phyloP scores from a whole-genome alignment of 306 rosid genomes.

The Fragaria vesca region DNA sequence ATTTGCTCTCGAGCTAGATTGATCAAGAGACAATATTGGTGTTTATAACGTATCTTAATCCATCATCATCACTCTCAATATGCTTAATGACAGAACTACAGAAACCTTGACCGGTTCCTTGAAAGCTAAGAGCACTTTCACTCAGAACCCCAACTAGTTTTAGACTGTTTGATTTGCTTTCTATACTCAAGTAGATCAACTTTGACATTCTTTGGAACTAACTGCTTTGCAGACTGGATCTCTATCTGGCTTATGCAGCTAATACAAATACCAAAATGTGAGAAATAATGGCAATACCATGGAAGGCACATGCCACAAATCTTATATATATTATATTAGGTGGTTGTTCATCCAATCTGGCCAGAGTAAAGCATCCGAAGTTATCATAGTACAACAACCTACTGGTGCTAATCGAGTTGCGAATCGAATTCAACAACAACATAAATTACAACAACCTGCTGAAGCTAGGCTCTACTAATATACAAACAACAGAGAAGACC shows the following conservation, averaged over 20 bases:
- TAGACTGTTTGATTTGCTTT: neutral
- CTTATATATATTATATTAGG: slow-evolving; percentile 2
- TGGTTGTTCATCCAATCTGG: neutral
- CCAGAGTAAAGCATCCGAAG: slow-evolving; percentile 11
- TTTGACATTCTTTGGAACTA: neutral
- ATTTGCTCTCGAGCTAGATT: neutral
- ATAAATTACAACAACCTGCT: slow-evolving; percentile 29
- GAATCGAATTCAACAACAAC: neutral
- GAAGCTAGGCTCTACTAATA: slow-evolving; percentile 23
- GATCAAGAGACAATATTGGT: neutral
- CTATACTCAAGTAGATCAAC: neutral
- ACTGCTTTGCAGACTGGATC: neutral
- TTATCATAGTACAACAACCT: neutral
- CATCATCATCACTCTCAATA: neutral
- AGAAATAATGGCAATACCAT: neutral
- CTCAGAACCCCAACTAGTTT: neutral
- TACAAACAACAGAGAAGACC: slow-evolving; percentile 35
- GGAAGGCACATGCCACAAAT: neutral
- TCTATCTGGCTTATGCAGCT: neutral
- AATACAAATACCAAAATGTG: neutral
- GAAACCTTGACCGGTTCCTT: neutral
- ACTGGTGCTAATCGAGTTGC: neutral
- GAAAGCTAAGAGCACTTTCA: neutral
- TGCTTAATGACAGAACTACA: neutral
- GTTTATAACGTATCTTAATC: neutral